Evolutionary conservation across 2,329 filamentous ascomycete species (phyloP).

Genomic region (Pseudogymnoascus sp.): DNA sequence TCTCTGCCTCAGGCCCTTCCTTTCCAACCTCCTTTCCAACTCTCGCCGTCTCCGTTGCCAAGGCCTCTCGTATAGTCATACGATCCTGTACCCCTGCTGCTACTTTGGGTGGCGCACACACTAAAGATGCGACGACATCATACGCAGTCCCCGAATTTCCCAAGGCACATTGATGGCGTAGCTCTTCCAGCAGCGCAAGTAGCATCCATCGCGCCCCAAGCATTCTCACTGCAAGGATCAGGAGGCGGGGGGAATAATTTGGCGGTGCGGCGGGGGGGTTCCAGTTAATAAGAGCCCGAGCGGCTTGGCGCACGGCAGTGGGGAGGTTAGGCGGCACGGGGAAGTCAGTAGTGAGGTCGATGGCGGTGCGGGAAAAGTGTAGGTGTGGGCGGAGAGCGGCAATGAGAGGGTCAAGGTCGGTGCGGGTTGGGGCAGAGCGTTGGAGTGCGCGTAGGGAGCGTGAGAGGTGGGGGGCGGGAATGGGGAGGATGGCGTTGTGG

Average conservation of each 20-base stretch:
- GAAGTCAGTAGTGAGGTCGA: conserved; percentile 31
- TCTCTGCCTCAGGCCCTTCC: background rate
- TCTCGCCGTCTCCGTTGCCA: conserved; percentile 15
- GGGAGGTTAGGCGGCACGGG: conserved; percentile 38
- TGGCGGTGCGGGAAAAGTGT: conserved; percentile 42
- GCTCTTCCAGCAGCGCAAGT: conserved; percentile 55
- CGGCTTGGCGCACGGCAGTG: conserved; percentile 48
- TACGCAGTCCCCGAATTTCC: conserved; percentile 54
- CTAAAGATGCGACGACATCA: conserved; percentile 59
- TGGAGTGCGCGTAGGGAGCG: conserved; percentile 58
- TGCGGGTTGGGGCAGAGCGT: conserved; percentile 55
- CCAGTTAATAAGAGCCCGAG: conserved; percentile 60
- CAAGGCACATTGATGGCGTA: conserved; percentile 51
- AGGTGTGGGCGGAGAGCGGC: conserved; percentile 52
- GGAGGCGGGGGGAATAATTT: conserved; percentile 63
- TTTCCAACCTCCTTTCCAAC: background rate
- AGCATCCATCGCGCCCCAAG: conserved; percentile 55
- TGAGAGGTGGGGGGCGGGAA: conserved; percentile 61
- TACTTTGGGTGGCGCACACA: conserved; percentile 50
- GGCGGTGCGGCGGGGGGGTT: conserved; percentile 51
- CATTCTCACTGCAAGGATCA: conserved; percentile 51
- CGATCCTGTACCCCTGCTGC: conserved; percentile 23
- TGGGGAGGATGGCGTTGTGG: conserved; percentile 61
- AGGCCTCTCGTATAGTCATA: conserved; percentile 25
- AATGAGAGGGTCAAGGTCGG: conserved; percentile 61